Base-by-base conservation (phyloP, 352 stramenopile species). In the Pythium dissotocum region DNA sequence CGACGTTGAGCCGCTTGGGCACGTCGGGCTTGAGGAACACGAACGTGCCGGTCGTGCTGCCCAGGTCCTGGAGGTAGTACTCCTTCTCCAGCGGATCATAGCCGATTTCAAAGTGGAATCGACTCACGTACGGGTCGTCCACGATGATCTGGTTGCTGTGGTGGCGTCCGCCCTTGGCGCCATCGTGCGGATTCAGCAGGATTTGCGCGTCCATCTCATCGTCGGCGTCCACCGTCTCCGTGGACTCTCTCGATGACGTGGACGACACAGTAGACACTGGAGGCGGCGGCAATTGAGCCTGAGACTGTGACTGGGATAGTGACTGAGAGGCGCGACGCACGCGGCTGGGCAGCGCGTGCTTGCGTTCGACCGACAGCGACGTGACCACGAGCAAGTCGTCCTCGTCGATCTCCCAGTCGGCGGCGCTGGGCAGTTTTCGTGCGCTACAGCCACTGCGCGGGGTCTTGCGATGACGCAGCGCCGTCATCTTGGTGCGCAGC, bases 81-180 rank as follows among this genome's bases (percentile, higher is more conserved):
- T 91, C 85, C 61, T 93, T 93, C 70, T 95, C 85, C 65, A 92
- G 79, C 16, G 82, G 66, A 53, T 94, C 85, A 66, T 92, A 95
- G 56, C 79, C 75, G 62, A 95, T 89, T 60, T 82, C 76, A 65
- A 95, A 95, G 56, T 95, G 87, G 55, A 82, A 85, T 6, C 87
- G 85, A 33, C 84, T 93, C 68, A 95, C 87, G 70, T 87, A 92
- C 66, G 82, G 83, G 55, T 95, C 87, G 70, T 95, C 82, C 40
- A 90, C 87, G 58, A 95, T 89, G 69, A 95, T 94, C 62, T 94
- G 84, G 67, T 94, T 95, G 73, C 76, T 90, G 35, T 85, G 72
- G 63, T 94, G 84, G 16, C 87, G 87, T 35, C 87, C 87, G 38
- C 87, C 87, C 8, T 65, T 69, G 7, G 85, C 87, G 8, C 85